phyloP scores from a whole-genome alignment of 2,329 filamentous ascomycete genomes.

The Exserohilum turcica region DNA sequence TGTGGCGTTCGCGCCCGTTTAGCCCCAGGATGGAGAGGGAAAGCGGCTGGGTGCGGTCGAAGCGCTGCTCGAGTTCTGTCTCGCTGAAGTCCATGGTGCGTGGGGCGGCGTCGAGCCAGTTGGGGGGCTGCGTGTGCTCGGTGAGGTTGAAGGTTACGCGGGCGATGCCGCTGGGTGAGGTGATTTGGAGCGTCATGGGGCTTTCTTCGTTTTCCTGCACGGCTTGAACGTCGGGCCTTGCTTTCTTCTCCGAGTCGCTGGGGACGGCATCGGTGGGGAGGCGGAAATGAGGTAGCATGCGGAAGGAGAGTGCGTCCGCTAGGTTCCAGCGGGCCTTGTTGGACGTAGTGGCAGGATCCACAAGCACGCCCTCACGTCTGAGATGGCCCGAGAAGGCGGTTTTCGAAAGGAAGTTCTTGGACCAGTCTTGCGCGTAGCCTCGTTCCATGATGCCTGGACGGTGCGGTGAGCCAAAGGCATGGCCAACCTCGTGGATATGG shows the following conservation, averaged over 20 bases:
- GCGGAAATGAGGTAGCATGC: slow-evolving; percentile 34
- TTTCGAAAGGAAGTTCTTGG: slow-evolving; percentile 49
- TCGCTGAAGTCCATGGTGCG: slow-evolving; percentile 23
- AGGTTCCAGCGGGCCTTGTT: slow-evolving; percentile 42
- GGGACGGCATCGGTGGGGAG: slow-evolving; percentile 30
- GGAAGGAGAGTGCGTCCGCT: slow-evolving; percentile 37
- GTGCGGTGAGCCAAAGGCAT: slow-evolving; percentile 45
- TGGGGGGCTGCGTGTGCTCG: slow-evolving; percentile 21
- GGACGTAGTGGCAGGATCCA: slow-evolving; percentile 14
- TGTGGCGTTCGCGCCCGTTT: slow-evolving; percentile 49
- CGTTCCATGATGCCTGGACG: slow-evolving; percentile 44
- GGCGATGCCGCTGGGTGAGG: slow-evolving; percentile 33
- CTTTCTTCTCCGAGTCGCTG: slow-evolving; percentile 14
- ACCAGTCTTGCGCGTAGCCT: slow-evolving; percentile 42
- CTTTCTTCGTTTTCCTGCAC: slow-evolving; percentile 25
- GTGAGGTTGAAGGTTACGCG: slow-evolving; percentile 35
- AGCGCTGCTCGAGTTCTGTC: slow-evolving; percentile 40
- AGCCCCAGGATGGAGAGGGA: slow-evolving; percentile 44
- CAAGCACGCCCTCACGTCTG: slow-evolving; percentile 1
- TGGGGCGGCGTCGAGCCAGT: slow-evolving; percentile 15
- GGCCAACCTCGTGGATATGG: slow-evolving; percentile 47
- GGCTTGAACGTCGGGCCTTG: slow-evolving; percentile 5
- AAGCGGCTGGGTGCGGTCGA: slow-evolving; percentile 37
- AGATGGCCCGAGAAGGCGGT: slow-evolving; percentile 19
- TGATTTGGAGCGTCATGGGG: slow-evolving; percentile 22